Evolutionary conservation across 2,329 filamentous ascomycete genomes (phyloP).

Genomic region (Aaosphaeria arxii): DNA sequence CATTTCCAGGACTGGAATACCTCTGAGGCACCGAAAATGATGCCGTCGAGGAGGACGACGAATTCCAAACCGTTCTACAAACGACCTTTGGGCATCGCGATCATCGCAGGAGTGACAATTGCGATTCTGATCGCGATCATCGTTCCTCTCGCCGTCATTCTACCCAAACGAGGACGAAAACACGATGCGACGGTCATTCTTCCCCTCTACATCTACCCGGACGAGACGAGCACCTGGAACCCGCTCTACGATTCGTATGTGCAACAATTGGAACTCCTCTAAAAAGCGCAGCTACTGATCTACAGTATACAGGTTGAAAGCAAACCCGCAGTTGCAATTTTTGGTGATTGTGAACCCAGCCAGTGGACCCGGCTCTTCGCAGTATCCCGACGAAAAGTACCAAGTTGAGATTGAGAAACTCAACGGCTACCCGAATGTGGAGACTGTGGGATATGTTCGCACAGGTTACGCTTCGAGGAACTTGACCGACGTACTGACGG

Average conservation of each 20-base stretch:
- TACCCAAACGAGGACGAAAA: slow-evolving; percentile 3
- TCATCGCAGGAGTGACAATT: neutral
- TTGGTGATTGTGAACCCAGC: slow-evolving; percentile 51
- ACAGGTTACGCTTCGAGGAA: slow-evolving; percentile 44
- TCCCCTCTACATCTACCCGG: slow-evolving; percentile 50
- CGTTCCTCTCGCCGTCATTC: slow-evolving; percentile 3
- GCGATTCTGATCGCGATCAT: slow-evolving; percentile 1
- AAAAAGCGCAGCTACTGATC: neutral
- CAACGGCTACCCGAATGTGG: slow-evolving; percentile 46
- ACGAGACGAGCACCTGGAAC: slow-evolving; percentile 43
- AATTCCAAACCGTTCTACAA: neutral
- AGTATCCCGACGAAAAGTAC: slow-evolving; percentile 45
- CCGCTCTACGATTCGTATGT: slow-evolving; percentile 44
- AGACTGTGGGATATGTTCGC: slow-evolving; percentile 50
- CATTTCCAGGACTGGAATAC: neutral
- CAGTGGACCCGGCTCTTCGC: slow-evolving; percentile 44
- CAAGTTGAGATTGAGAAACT: slow-evolving; percentile 41
- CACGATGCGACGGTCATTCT: slow-evolving; percentile 39
- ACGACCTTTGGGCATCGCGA: neutral
- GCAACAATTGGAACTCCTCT: neutral
- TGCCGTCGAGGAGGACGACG: neutral
- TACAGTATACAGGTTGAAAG: slow-evolving; percentile 13
- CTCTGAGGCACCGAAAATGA: neutral
- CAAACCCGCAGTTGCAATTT: slow-evolving; percentile 43
- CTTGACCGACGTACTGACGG: slow-evolving; percentile 23